phyloP scores from a whole-genome alignment of 768 basidiomycete species.

The Lyophyllum atratum region DNA sequence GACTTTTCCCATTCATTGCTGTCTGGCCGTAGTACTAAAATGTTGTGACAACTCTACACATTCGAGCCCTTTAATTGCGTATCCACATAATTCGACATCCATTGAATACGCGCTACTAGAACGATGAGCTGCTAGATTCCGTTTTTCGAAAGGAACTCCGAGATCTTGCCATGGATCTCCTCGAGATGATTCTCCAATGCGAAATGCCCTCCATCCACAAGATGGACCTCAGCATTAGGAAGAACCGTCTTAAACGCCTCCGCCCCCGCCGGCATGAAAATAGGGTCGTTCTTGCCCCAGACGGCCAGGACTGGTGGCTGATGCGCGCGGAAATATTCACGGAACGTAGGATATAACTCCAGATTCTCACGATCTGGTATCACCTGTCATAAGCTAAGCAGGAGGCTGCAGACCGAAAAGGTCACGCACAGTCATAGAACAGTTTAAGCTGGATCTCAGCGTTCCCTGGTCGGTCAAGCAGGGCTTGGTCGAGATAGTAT shows the following conservation, averaged over 20 bases:
- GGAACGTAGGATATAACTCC: constrained; percentile 44
- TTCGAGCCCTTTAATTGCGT: no score
- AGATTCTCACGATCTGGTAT: constrained; percentile 43
- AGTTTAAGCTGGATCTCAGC: constrained; percentile 45
- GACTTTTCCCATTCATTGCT: no score
- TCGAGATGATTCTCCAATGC: constrained; percentile 5
- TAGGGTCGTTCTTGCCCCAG: constrained; percentile 38
- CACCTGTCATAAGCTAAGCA: not conserved
- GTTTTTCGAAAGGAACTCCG: not conserved
- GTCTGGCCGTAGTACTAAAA: no score
- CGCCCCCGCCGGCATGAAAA: no score
- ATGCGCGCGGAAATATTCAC: constrained; percentile 40
- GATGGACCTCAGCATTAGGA: constrained; percentile 1
- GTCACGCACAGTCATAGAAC: constrained; percentile 30
- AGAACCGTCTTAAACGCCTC: no score
- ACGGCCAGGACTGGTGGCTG: constrained; percentile 44
- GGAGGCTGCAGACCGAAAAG: not conserved
- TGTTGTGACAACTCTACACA: no score
- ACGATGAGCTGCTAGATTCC: no score
- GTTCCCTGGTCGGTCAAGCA: constrained; percentile 39
- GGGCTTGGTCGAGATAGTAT: constrained; percentile 41
- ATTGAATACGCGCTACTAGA: no score
- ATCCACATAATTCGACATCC: no score
- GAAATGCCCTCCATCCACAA: constrained; percentile 3
- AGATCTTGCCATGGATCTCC: not conserved